Evolutionary conservation across 2,329 filamentous ascomycete species (phyloP).

Genomic region (Dactylellina cionopaga): DNA sequence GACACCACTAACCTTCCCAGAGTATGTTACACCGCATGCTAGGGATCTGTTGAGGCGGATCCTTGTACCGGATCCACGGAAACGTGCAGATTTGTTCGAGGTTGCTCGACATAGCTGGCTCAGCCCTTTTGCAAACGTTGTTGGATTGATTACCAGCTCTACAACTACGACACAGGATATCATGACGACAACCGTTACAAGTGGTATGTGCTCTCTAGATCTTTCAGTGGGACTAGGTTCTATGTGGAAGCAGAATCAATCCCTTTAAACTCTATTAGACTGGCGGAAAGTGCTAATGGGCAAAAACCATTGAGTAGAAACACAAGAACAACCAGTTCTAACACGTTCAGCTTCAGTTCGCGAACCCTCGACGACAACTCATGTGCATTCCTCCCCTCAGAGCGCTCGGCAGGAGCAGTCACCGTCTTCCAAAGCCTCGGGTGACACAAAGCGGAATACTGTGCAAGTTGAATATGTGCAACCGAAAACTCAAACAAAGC

Average conservation of each 20-base stretch:
- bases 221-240: no score
- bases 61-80: conserved; percentile 91
- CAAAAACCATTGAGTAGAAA: conserved; percentile 63
- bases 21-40: conserved; percentile 97
- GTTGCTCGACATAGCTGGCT: conserved; percentile 98
- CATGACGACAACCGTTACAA: conserved; percentile 76
- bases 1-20: conserved; percentile 94
- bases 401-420: conserved; percentile 60
- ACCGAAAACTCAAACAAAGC: conserved; percentile 83
- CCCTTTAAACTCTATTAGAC: conserved; percentile 7
- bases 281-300: conserved; percentile 44
- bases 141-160: conserved; percentile 95
- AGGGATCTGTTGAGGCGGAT: conserved; percentile 91
- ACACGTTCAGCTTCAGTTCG: conserved; percentile 77
- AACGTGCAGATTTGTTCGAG: conserved; percentile 94
- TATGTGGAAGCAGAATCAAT: no score
- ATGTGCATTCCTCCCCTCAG: conserved; percentile 64
- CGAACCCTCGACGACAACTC: conserved; percentile 77
- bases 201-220: conserved; percentile 62
- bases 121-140: conserved; percentile 94
- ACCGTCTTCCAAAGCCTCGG: conserved; percentile 69
- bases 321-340: conserved; percentile 60
- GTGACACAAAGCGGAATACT: conserved; percentile 90
- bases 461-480: conserved; percentile 98
- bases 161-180: conserved; percentile 88